A percentile compares a stretch with the other conserved stretches of the same genome.
Evolutionary conservation across 495 filamentous ascomycete genomes (phyloP).

Genomic region (Penicillium macrosclerotiorum): DNA sequence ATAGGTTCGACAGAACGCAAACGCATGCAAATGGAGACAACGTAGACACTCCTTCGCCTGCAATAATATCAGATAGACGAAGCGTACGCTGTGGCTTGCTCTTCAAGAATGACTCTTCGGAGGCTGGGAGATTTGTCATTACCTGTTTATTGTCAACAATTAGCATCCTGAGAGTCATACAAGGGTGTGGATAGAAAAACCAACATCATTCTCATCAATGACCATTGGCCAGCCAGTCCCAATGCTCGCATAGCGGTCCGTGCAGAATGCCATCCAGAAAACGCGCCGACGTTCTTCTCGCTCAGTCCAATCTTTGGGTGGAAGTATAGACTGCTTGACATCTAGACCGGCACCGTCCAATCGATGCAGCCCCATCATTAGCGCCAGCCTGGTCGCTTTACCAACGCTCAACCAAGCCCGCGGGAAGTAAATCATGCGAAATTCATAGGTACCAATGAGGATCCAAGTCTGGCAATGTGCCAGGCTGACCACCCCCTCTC

Average conservation of each 20-base stretch:
- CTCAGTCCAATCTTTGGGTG: constrained; percentile 89
- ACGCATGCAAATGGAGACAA: constrained; percentile 81
- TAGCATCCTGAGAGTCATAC: constrained; percentile 9
- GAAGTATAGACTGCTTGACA: constrained; percentile 86
- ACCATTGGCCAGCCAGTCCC: constrained; percentile 97
- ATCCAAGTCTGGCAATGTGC: constrained; percentile 81
- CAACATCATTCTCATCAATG: constrained; percentile 85
- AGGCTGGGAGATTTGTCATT: constrained; percentile 77
- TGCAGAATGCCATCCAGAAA: constrained; percentile 91
- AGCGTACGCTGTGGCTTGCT: constrained; percentile 69
- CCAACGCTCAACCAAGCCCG: constrained; percentile 93
- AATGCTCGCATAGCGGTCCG: constrained; percentile 92
- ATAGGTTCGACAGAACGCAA: constrained; percentile 78
- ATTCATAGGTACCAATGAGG: constrained; percentile 81
- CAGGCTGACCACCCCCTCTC: constrained; percentile 79
- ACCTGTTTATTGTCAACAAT: constrained; percentile 46
- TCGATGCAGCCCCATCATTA: constrained; percentile 94
- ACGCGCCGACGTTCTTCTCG: constrained; percentile 85
- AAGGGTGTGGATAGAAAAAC: constrained; percentile 13
- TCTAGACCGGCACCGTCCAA: constrained; percentile 83
- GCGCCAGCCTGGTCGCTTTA: constrained; percentile 66
- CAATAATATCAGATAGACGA: constrained; percentile 69
- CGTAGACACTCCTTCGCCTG: constrained; percentile 63
- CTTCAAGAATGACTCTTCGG: constrained; percentile 83
- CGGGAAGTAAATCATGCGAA: constrained; percentile 97